These are phyloP conservation scores for Solanum sitiens DNA, from an alignment of 257 asterid genomes.

Conservation along the genomic window DNA sequence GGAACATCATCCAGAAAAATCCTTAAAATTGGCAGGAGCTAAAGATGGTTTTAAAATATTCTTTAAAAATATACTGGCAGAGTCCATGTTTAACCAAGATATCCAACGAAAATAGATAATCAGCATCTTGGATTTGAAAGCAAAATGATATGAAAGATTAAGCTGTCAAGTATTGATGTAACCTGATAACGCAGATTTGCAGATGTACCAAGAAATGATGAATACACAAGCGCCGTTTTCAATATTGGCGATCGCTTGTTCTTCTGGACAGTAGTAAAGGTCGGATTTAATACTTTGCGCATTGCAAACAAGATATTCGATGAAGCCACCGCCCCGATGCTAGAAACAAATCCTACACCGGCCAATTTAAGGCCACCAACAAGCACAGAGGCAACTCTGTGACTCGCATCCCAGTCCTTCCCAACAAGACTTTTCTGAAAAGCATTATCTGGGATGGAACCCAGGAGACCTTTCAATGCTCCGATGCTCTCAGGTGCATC, in stretches of 20 bases:
- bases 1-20: neutral
- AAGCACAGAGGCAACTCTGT: conserved; percentile 77
- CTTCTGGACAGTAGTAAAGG: conserved; percentile 26
- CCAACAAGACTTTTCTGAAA: conserved; percentile 75
- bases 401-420: conserved; percentile 70
- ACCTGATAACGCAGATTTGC: conserved; percentile 96
- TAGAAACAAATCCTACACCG: conserved; percentile 84
- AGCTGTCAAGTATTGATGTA: neutral
- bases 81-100: neutral
- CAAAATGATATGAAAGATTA: neutral
- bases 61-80: neutral
- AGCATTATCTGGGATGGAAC: conserved; percentile 94
- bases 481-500: conserved; percentile 47
- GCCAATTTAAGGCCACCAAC: conserved; percentile 88
- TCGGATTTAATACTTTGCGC: conserved; percentile 50
- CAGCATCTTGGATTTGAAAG: neutral
- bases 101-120: neutral
- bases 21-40: neutral
- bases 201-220: conserved; percentile 73
- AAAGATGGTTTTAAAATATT: neutral
- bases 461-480: conserved; percentile 72
- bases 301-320: conserved; percentile 49
- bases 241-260: conserved; percentile 75
- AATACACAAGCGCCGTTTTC: conserved; percentile 76
- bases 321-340: conserved; percentile 91